Base-by-base conservation (phyloP, 495 filamentous ascomycete species). In the Delitschia confertaspora region DNA sequence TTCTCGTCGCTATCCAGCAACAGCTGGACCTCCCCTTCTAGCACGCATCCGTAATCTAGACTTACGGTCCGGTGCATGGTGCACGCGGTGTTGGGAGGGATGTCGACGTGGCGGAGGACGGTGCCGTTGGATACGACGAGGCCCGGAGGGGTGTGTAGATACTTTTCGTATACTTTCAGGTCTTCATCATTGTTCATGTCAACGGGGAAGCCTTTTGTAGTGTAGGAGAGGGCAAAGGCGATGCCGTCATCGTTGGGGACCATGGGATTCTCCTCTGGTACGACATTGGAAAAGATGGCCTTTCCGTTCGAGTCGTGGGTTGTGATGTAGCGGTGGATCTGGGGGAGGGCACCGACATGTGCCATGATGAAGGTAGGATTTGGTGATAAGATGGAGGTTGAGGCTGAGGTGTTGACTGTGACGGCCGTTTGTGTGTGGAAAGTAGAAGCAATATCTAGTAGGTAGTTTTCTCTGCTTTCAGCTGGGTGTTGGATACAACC, bases 1-100 rank as follows among this genome's bases (percentile, higher is more conserved):
- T 59, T 63, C 56, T 77, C 79, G 0, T 82, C 73, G 51, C 61
- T 50, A 51, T 85, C 82, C 6, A 87, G 60, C 50, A 73, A 58
- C 61, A 78, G 69, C 56, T 75, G 78, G n/a, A 82, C 57, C 53
- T 56, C 50, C 4, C 61, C 61, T 39, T 64, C 60, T 29, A 64
- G 18, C 4, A 62, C 52, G n/a, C 42, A 34, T 1, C 56, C 49
- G 20, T 55, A 49, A 27, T 62, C 61, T 3, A 61, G 41, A n/a
- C 37, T 42, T 19, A 54, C 46, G 1, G 60, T 62, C 8, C 60
- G 46, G 43, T 62, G 61, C 55, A 57, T 57, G 4, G 40, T 22
- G 17, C 44, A 57, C 9, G 14, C 36, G 8, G 38, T 42, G 3
- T 22, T 18, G 7, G 53, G 53, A 22, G 38, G 33, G 14, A 57